Conservation (phyloP, 2,329 filamentous ascomycete species). For the Aureobasidium leucospermi region DNA sequence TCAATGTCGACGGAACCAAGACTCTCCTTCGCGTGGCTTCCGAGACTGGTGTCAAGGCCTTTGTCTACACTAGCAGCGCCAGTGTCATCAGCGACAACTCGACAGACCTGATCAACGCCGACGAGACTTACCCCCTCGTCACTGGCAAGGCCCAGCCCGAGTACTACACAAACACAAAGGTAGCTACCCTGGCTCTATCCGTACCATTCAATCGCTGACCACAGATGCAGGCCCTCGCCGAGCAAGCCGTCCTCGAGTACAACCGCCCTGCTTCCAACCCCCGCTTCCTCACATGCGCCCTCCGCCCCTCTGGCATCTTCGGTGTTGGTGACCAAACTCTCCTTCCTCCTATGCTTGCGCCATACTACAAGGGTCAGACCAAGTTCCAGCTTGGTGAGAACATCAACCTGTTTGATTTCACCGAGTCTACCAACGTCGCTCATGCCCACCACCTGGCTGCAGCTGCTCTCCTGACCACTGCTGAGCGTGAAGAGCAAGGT, state of each 20-base stretch:
- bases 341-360: conserved; percentile 38
- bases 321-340: conserved; percentile 43
- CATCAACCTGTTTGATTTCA: conserved; percentile 48
- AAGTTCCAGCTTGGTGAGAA: conserved; percentile 46
- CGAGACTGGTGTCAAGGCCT: conserved; percentile 43
- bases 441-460: conserved; percentile 46
- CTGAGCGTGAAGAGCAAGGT: conserved; percentile 26
- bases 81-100: conserved; percentile 41
- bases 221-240: conserved; percentile 34
- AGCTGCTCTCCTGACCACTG: conserved; percentile 41
- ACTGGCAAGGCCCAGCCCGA: conserved; percentile 41
- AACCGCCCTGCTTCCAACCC: conserved; percentile 36
- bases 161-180: conserved; percentile 46
- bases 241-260: conserved; percentile 40
- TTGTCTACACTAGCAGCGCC: conserved; percentile 47
- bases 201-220: not conserved
- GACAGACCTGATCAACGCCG: conserved; percentile 41
- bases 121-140: conserved; percentile 41
- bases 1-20: conserved; percentile 46
- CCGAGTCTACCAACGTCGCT: conserved; percentile 46
- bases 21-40: conserved; percentile 40
- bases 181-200: not conserved
- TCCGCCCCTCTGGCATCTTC: conserved; percentile 46
- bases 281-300: conserved; percentile 41
- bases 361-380: conserved; percentile 40